These are phyloP conservation scores for Ceratobasidium sp. DNA, from an alignment of 1,284 basidiomycete species.

Conservation along the genomic window DNA sequence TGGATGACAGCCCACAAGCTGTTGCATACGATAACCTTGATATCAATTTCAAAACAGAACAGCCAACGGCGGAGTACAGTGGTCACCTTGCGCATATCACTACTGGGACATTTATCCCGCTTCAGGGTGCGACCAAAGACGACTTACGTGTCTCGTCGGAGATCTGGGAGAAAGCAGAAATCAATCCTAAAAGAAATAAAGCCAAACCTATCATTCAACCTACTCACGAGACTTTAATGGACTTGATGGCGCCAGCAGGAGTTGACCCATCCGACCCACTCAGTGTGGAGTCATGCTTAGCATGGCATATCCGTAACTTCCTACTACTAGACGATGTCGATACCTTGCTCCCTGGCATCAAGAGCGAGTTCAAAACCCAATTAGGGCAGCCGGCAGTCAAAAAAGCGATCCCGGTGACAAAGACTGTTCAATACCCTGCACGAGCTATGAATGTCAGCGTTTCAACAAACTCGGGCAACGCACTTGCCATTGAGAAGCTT, in stretches of 20 bases:
- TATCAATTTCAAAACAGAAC: background rate
- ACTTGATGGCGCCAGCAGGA: conserved; percentile 22
- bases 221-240: background rate
- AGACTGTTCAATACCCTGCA: conserved; percentile 51
- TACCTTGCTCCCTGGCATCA: conserved; percentile 49
- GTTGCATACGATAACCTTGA: conserved; percentile 29
- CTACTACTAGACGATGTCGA: background rate
- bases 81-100: conserved; percentile 32
- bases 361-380: conserved; percentile 50
- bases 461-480: conserved; percentile 50
- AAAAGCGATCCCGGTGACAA: conserved; percentile 49
- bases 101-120: conserved; percentile 19
- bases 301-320: conserved; percentile 1
- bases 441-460: conserved; percentile 50
- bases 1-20: background rate
- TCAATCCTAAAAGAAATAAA: conserved; percentile 2
- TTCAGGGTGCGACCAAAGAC: background rate
- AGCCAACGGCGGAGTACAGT: background rate
- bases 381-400: conserved; percentile 49
- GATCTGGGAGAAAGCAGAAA: conserved; percentile 12
- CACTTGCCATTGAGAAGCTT: conserved; percentile 46
- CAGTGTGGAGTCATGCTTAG: conserved; percentile 14
- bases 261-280: conserved; percentile 10
- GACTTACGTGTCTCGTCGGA: conserved; percentile 6
- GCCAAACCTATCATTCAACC: background rate